Base-by-base conservation (phyloP, 352 stramenopile genomes). In the Globisporangium takayamanum region DNA sequence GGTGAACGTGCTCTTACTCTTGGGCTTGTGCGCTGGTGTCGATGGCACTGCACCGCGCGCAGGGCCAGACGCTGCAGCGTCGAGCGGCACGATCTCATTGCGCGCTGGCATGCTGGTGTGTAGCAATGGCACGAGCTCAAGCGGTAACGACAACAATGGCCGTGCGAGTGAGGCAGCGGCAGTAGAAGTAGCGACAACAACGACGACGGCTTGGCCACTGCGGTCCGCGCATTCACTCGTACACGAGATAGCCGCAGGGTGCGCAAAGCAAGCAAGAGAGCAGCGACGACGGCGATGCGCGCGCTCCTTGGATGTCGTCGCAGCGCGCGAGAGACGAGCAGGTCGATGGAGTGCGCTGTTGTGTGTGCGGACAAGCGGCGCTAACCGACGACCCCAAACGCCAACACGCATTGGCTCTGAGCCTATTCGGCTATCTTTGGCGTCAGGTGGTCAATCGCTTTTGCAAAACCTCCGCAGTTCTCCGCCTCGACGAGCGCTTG, bases 61-160 rank as follows among this genome's bases (percentile, higher is more conserved):
- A 12, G 59, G 59, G 0, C 59, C 59, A 18, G 37, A 26, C 10
- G 57, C 6, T 6, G 42, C 28, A 11, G 52, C 37, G 55, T 53
- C 55, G 45, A 89, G 69, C 57, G 78, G 80, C 57, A 86, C 55
- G 55, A 89, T 84, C 60, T 87, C 80, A 65, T 87, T 89, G 62
- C 72, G 73, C 48, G 66, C 72, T 22, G 72, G 66, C 80, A 89
- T 83, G 33, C 20, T 63, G 26, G 11, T 6, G 15, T 22, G 6
- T n/a, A n/a, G 30, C 6, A 18, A 5, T 28, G 15, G 18, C 18
- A 58, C 53, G 14, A 6, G 12, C 36, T 7, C 41, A 4, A 18
- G 16, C 45, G 0, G n/a, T 39, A 12, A 37, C 28, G 11, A n/a
- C 25, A 25, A 8, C 54, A 47, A 28, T 26, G 30, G 39, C 37